Percentiles rank a stretch among this genome's conserved stretches.
Evolutionary conservation across 495 filamentous ascomycete species (phyloP).

Genomic region (Podospora pseudopauciseta): DNA sequence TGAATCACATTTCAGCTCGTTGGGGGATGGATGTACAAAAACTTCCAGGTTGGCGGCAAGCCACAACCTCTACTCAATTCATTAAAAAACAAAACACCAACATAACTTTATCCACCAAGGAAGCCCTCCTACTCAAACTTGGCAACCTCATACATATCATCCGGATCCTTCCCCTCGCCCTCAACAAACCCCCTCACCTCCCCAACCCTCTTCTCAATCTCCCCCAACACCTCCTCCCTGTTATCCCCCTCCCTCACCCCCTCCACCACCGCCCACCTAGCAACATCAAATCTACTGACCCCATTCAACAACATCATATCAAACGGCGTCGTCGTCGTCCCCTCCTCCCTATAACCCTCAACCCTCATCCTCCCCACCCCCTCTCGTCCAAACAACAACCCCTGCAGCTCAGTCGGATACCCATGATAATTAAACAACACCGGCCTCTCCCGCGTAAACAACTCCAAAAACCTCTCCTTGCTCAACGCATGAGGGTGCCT

Average conservation of each 20-base stretch:
- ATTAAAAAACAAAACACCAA: too few relatives aligned
- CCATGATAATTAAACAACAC: constrained; percentile 74
- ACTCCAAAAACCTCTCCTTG: constrained; percentile 49
- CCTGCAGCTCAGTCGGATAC: constrained; percentile 59
- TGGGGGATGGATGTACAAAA: too few relatives aligned
- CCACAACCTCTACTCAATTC: too few relatives aligned
- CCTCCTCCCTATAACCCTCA: constrained; percentile 66
- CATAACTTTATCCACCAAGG: too few relatives aligned
- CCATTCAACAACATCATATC: constrained; percentile 70
- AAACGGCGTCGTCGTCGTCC: constrained; percentile 68
- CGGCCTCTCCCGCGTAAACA: constrained; percentile 59
- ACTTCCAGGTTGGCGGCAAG: too few relatives aligned
- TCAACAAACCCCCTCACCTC: constrained; percentile 57
- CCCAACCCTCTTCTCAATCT: constrained; percentile 49
- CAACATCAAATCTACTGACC: constrained; percentile 61
- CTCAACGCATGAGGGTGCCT: constrained; percentile 60
- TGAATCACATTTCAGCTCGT: too few relatives aligned
- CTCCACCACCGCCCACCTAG: constrained; percentile 48
- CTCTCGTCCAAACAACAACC: constrained; percentile 59
- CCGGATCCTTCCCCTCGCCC: constrained; percentile 42
- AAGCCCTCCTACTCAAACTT: constrained; percentile 17
- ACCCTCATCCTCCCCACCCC: constrained; percentile 52
- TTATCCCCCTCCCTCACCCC: constrained; percentile 16
- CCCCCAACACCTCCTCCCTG: constrained; percentile 48
- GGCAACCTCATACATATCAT: constrained; percentile 33